These are phyloP conservation scores for Fomitopsis serialis DNA, from an alignment of 768 basidiomycete species.

Conservation along the genomic window DNA sequence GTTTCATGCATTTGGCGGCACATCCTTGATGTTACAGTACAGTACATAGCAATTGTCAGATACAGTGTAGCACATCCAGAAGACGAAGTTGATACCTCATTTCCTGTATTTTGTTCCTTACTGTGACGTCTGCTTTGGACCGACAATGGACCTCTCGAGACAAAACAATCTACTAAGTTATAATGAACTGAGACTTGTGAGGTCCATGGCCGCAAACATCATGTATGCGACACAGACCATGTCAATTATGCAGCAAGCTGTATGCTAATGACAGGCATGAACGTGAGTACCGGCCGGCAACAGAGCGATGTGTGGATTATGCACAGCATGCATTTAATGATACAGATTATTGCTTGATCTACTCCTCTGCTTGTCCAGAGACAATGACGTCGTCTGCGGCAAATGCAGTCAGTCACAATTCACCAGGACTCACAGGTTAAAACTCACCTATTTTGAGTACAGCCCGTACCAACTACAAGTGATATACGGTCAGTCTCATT, in stretches of 20 bases:
- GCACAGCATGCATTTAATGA: not conserved
- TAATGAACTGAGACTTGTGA: not conserved
- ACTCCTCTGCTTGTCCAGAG: constrained; percentile 8
- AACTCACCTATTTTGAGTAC: constrained; percentile 80
- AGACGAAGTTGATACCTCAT: constrained; percentile 17
- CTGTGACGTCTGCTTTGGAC: not conserved
- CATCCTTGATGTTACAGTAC: constrained; percentile 19
- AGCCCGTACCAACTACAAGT: constrained; percentile 74
- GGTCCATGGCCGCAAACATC: not conserved
- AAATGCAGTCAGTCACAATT: not conserved
- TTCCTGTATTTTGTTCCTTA: not conserved
- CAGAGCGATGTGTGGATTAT: not conserved
- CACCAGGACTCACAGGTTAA: not conserved
- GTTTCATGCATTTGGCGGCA: constrained; percentile 9
- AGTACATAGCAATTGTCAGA: constrained; percentile 23
- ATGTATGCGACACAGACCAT: no score
- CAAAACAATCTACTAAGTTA: not conserved
- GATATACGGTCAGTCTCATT: constrained; percentile 3
- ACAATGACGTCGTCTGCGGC: constrained; percentile 9
- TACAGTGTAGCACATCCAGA: constrained; percentile 21
- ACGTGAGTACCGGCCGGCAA: no score
- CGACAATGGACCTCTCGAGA: not conserved
- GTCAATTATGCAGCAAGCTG: no score
- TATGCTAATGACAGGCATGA: no score
- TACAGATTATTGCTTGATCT: constrained; percentile 2